These are phyloP conservation scores for Berberis thunbergii DNA, from an alignment of 164 flowering plant genomes.

Conservation along the genomic window DNA sequence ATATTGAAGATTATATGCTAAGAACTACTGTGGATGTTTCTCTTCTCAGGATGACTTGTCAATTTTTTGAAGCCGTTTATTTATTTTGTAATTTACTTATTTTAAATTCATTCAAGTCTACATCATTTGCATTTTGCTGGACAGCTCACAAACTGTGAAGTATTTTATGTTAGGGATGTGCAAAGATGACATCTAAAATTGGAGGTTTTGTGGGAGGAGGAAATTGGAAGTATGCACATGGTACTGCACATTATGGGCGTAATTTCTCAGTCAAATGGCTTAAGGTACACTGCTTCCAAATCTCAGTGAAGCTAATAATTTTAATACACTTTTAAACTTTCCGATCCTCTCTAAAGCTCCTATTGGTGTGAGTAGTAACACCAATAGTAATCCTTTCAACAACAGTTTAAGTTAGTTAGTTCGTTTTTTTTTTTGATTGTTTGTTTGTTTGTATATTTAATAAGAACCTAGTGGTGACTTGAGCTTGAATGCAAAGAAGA, in stretches of 20 bases:
- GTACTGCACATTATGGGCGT: constrained; percentile 97
- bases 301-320: background rate
- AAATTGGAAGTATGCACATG: constrained; percentile 98
- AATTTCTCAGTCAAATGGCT: constrained; percentile 95
- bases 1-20: background rate
- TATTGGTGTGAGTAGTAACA: too few species aligned
- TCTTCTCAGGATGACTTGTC: background rate
- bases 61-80: background rate
- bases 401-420: too few species aligned
- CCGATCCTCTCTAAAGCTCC: too few species aligned
- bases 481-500: too few species aligned
- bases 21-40: background rate
- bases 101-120: too few species aligned
- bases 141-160: background rate
- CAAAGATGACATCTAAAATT: constrained; percentile 96
- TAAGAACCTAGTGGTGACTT: too few species aligned
- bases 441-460: too few species aligned
- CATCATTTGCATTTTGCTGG: background rate
- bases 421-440: too few species aligned
- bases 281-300: constrained; percentile 43
- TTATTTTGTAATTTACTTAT: too few species aligned
- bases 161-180: constrained; percentile 66
- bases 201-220: constrained; percentile 93
- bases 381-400: too few species aligned
- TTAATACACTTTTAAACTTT: too few species aligned